These are phyloP conservation scores for Phytophthora cryptogea DNA, from an alignment of 352 stramenopile genomes.

Conservation along the genomic window DNA sequence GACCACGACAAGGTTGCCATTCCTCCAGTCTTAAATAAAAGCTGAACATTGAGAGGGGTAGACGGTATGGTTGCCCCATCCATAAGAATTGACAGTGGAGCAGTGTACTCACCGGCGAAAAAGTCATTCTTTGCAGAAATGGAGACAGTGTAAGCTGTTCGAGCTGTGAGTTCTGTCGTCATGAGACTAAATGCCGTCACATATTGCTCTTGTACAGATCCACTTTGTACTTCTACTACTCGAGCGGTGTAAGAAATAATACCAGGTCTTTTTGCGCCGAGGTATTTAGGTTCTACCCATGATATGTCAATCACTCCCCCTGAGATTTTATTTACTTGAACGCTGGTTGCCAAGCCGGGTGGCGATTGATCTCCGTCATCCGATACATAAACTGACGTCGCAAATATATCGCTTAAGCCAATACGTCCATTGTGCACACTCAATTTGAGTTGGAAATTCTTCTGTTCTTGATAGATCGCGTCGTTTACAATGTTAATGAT, in stretches of 20 bases:
- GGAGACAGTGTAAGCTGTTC: constrained; percentile 35
- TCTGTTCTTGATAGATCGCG: constrained; percentile 41
- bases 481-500: constrained; percentile 51
- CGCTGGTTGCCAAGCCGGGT: constrained; percentile 25
- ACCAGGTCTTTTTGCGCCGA: constrained; percentile 34
- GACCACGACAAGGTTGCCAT: constrained; percentile 50
- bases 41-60: constrained; percentile 18
- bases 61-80: constrained; percentile 37
- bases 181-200: constrained; percentile 20
- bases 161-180: constrained; percentile 33
- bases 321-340: constrained; percentile 22
- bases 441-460: constrained; percentile 43
- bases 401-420: constrained; percentile 13
- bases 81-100: constrained; percentile 23
- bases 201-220: constrained; percentile 11
- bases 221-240: constrained; percentile 25
- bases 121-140: constrained; percentile 38
- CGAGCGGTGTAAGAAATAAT: constrained; percentile 36
- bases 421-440: constrained; percentile 30
- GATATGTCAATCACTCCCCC: constrained; percentile 37
- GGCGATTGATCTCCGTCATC: constrained; percentile 60
- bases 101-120: constrained; percentile 20
- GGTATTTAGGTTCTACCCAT: constrained; percentile 41
- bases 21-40: constrained; percentile 44
- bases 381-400: constrained; percentile 40